Evolutionary conservation across 106 monocot species (phyloP).

Genomic region (Triglochin maritima): DNA sequence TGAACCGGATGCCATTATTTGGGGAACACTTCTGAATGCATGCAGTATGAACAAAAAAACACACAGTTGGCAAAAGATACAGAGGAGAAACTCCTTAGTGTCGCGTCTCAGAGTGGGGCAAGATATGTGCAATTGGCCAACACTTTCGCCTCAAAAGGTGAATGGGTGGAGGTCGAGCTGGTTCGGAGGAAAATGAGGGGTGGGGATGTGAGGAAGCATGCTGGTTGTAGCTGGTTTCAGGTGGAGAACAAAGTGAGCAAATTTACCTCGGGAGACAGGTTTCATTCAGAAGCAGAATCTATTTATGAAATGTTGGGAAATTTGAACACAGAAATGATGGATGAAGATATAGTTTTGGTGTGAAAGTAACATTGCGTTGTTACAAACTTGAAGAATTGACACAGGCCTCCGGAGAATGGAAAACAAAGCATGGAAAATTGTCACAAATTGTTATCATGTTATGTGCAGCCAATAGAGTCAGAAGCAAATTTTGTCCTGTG

Average conservation of each 20-base stretch:
- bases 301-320: constrained; percentile 6
- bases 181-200: constrained; percentile 22
- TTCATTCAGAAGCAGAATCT: constrained; percentile 1
- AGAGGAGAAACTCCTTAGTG: constrained; percentile 7
- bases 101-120: background rate
- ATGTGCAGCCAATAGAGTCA: too few relatives aligned
- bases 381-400: too few relatives aligned
- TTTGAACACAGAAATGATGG: constrained; percentile 9
- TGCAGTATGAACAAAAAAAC: constrained; percentile 7
- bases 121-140: constrained; percentile 26
- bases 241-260: constrained; percentile 5
- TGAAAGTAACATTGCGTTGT: too few relatives aligned
- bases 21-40: constrained; percentile 17
- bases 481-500: too few relatives aligned
- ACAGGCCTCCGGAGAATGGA: too few relatives aligned
- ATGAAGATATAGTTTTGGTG: background rate
- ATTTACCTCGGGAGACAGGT: constrained; percentile 12
- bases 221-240: constrained; percentile 18
- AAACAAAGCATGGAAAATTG: too few relatives aligned
- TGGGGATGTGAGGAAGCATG: constrained; percentile 2
- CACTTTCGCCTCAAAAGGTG: constrained; percentile 12
- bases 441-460: too few relatives aligned
- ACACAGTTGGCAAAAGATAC: constrained; percentile 6
- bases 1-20: constrained; percentile 11
- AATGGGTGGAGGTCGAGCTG: constrained; percentile 19